phyloP scores from a whole-genome alignment of 2,329 filamentous ascomycete species.

The Byssoonygena ceratinophila region DNA sequence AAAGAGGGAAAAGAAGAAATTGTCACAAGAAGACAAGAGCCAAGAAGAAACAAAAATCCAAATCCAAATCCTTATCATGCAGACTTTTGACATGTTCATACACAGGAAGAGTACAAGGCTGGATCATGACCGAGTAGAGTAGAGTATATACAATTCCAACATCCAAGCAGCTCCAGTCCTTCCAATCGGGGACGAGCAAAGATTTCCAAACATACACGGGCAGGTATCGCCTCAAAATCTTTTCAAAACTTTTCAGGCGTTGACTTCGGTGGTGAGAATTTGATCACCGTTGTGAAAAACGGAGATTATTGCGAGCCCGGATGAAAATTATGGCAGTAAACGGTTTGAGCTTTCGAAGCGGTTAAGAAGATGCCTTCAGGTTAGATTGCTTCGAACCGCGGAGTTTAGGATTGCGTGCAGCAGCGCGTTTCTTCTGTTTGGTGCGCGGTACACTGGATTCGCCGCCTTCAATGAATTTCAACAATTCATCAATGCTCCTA shows the following conservation, averaged over 20 bases:
- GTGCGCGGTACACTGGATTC: constrained; percentile 33
- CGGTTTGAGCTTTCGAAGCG: background rate
- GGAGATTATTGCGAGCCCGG: background rate
- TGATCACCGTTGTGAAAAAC: no score
- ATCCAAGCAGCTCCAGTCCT: constrained; percentile 2
- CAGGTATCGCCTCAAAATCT: background rate
- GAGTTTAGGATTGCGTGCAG: constrained; percentile 36
- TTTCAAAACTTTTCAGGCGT: no score
- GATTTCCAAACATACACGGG: background rate
- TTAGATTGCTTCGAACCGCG: constrained; percentile 34
- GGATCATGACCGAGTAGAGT: constrained; percentile 15
- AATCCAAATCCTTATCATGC: constrained; percentile 12
- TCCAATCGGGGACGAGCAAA: constrained; percentile 8
- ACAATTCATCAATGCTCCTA: constrained; percentile 80
- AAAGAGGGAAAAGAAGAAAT: background rate
- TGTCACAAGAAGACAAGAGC: constrained; percentile 20
- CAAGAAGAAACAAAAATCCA: constrained; percentile 17
- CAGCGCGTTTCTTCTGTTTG: constrained; percentile 38
- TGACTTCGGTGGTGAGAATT: no score
- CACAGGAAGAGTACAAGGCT: constrained; percentile 8
- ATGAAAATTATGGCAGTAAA: background rate
- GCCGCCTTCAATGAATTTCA: constrained; percentile 83
- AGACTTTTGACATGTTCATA: constrained; percentile 11
- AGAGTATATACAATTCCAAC: constrained; percentile 13
- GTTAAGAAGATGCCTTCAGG: constrained; percentile 22